Base-by-base conservation (phyloP, 345 rosid genomes). In the Pugionium dolabratum region DNA sequence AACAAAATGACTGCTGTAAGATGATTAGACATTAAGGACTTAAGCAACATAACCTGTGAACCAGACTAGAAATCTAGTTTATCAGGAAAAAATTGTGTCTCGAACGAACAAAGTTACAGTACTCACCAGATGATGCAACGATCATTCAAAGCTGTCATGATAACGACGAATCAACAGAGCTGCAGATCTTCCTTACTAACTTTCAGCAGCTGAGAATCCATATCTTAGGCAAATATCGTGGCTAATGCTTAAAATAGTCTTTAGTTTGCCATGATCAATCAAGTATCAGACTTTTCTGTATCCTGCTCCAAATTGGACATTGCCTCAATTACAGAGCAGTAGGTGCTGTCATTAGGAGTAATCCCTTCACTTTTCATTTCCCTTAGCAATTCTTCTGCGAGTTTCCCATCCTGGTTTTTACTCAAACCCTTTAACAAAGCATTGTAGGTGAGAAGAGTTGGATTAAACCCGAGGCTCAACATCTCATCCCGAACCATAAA, bases 341-440 rank as follows among this genome's bases (percentile, higher is more conserved):
- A 93, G 32, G 89, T 81, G 69, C 78, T 83, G 41, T 85, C 97
- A 78, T 86, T 84, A 76, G 98, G 98, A 73, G 81, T 64, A 63
- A 94, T 78, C 65, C 97, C 97, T 46, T 82, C 84, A 68, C 84
- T 83, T 58, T 82, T 80, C 95, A 88, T 90, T 69, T 94, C 96
- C 77, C 66, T 84, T 35, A 94, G 87, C 57, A 85, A 79, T 69
- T 84, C 82, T 73, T 88, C 93, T 8, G 97, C 95, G 49, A 69
- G 78, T 52, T 81, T 80, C 28, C 89, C 95, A 25, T 90, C 86
- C 70, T 80, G 83, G 61, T 75, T 88, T 67, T 84, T 81, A 81
- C 93, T 84, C 66, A 88, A 78, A 55, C 93, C 90, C 42, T 84
- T 86, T 54, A 94, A 82, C 53, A 86, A 79, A 61, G 96, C 95